Evolutionary conservation across 768 basidiomycete species (phyloP), one percentile per base, ranked within the genome.

Genomic region (Suillus americanus): DNA sequence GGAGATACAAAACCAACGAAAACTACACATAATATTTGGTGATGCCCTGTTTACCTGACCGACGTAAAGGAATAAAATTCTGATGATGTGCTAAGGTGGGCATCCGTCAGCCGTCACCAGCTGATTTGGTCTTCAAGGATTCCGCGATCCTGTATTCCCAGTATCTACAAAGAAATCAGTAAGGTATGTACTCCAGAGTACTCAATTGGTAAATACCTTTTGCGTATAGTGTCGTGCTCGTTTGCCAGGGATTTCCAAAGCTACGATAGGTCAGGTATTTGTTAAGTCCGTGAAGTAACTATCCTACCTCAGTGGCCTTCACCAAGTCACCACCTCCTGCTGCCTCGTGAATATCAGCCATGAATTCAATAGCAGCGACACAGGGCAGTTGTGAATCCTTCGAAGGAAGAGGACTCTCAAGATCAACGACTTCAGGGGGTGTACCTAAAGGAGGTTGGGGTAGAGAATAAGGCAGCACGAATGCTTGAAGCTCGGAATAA

Each of bases 341-440:
- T 41, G 43, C 81, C 77, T 90, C 89, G 69, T 86, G 82, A 2
- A 88, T 81, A 71, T 96, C 93, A 0, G 94, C 95, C 66, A 94
- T 68, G 75, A 95, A 94, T 74, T 97, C 95, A 55, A 96, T 79
- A 10, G 95, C 95, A 25, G 87, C 81, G 6, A 85, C 79, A 63
- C 91, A 90, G 3, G 95, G 95, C 9, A 97, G 78, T 46, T 91
- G 82, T 5, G 94, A 90, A 37, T 79, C 81, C 55, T 77, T 74
- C 4, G 83, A 79, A 1, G 93, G 93, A 0, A 80, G 81, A 3
- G 91, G 93, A 69, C 91, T 88, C 65, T 94, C 90, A 35, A 93
- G 79, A 73, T 94, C 90, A 23, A 83, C 65, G 1, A 92, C 84
- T 23, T 88, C 80, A 53, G 82, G 84, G 13, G 67, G 65, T 12